Conservation (phyloP, 108 stramenopile species). For the Mediolabrus comicus region DNA sequence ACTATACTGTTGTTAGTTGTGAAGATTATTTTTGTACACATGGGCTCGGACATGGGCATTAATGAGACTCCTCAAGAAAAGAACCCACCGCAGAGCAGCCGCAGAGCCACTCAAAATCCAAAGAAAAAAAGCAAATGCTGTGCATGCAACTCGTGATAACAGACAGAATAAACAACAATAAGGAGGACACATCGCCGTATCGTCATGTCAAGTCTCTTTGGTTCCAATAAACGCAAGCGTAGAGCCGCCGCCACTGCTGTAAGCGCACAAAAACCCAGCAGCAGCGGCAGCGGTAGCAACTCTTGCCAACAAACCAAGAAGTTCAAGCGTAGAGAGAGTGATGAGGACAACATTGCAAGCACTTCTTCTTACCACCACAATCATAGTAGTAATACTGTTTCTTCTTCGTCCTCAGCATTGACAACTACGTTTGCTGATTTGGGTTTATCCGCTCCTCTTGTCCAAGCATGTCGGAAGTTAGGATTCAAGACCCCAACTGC, state of each 20-base stretch:
- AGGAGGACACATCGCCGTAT: background rate
- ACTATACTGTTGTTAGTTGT: too few species aligned
- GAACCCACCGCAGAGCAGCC: too few species aligned
- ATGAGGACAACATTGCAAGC: background rate
- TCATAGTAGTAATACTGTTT: too few species aligned
- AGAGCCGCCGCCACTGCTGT: background rate
- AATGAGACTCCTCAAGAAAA: too few species aligned
- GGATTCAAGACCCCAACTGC: constrained; percentile 73
- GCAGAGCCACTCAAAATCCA: too few species aligned
- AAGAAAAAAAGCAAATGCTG: too few species aligned
- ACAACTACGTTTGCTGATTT: constrained; percentile 63
- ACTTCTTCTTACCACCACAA: background rate
- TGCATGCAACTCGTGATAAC: too few species aligned
- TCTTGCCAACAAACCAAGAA: background rate
- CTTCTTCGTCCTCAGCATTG: background rate
- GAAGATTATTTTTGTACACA: too few species aligned
- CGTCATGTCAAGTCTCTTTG: background rate
- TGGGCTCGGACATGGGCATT: too few species aligned
- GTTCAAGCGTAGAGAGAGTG: background rate
- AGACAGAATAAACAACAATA: too few species aligned
- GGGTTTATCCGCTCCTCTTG: constrained; percentile 62
- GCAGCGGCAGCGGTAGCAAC: background rate
- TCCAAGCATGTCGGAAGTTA: constrained; percentile 60
- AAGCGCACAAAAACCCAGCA: background rate
- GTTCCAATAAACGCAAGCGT: background rate